These are phyloP conservation scores for Sextonia rubra DNA, from an alignment of 164 flowering plant genomes.

Conservation along the genomic window DNA sequence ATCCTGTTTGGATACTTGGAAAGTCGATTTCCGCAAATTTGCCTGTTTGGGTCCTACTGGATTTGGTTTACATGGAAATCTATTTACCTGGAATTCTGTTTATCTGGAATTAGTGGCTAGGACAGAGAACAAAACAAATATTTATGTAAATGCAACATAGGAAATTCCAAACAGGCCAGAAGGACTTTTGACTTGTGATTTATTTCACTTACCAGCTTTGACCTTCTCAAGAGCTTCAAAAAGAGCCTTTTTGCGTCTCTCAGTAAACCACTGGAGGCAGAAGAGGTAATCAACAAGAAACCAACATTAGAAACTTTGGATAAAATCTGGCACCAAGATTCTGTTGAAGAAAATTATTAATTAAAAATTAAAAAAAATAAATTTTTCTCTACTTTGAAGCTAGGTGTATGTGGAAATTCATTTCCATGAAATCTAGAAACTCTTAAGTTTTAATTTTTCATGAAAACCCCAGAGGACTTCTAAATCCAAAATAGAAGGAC, in stretches of 20 bases:
- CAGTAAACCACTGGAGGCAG: slow-evolving; percentile 52
- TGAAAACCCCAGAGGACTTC: background rate
- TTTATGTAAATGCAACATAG: too few relatives aligned
- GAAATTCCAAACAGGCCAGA: too few relatives aligned
- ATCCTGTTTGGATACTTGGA: background rate
- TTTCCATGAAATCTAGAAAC: too few relatives aligned
- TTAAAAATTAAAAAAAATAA: too few relatives aligned
- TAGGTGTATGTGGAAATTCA: too few relatives aligned
- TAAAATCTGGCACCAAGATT: background rate
- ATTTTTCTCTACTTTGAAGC: too few relatives aligned
- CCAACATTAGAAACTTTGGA: background rate
- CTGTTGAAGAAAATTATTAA: background rate
- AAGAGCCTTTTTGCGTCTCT: slow-evolving; percentile 59
- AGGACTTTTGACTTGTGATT: too few relatives aligned
- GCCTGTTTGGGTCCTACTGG: background rate
- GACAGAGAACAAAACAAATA: background rate
- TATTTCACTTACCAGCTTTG: slow-evolving; percentile 57
- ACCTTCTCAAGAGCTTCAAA: slow-evolving; percentile 88
- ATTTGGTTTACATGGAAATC: background rate
- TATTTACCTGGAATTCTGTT: background rate
- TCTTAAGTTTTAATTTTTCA: too few relatives aligned
- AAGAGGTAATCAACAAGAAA: background rate
- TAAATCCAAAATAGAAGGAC: background rate
- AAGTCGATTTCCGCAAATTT: too few relatives aligned
- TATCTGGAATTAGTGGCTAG: background rate